These are phyloP conservation scores for Calonectria pauciramosa DNA, from an alignment of 2,329 filamentous ascomycete genomes.

Conservation along the genomic window DNA sequence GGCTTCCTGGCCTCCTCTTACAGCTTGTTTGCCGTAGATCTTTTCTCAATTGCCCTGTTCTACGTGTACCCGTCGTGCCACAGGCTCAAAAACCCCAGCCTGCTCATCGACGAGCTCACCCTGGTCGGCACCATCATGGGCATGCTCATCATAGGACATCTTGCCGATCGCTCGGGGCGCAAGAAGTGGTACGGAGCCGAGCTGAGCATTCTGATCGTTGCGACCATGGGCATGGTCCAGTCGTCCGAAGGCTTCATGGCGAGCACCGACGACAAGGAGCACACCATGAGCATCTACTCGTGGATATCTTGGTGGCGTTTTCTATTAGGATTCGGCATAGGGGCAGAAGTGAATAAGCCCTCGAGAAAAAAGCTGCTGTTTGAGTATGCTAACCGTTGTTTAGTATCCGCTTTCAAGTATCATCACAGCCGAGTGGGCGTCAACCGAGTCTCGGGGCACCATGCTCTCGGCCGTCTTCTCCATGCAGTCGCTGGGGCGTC, in stretches of 20 bases:
- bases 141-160: constrained; percentile 29
- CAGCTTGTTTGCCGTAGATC: constrained; percentile 22
- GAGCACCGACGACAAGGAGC: background rate
- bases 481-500: constrained; percentile 5
- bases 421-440: constrained; percentile 20
- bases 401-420: constrained; percentile 10
- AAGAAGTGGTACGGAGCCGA: constrained; percentile 31
- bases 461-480: constrained; percentile 15
- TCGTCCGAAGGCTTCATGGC: constrained; percentile 21
- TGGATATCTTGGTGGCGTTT: constrained; percentile 32
- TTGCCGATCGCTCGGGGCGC: constrained; percentile 19
- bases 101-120: constrained; percentile 29
- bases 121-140: constrained; percentile 29
- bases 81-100: background rate
- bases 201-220: constrained; percentile 21
- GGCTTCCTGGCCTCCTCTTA: constrained; percentile 32
- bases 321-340: constrained; percentile 27
- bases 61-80: constrained; percentile 17
- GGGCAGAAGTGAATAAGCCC: constrained; percentile 23
- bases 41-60: constrained; percentile 26
- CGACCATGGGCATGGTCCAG: constrained; percentile 31
- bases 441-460: constrained; percentile 10
- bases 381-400: background rate
- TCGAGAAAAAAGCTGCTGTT: background rate
- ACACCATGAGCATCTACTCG: constrained; percentile 31